Percentiles rank a stretch among this genome's conserved stretches.
Evolutionary conservation across 1,284 basidiomycete species (phyloP).

Genomic region (Entoloma clypeatum): DNA sequence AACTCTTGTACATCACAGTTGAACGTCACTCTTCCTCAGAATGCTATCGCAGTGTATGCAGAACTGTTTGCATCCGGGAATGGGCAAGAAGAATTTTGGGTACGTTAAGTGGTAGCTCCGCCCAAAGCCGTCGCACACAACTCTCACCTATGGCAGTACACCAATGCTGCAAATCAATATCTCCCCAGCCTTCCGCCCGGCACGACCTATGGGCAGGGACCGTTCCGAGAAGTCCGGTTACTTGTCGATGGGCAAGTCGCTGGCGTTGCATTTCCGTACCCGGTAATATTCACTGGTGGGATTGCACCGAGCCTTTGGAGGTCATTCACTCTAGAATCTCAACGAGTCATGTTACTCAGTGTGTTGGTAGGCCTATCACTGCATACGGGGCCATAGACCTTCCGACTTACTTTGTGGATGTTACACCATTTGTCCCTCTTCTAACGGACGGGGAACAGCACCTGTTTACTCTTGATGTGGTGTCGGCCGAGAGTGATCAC

Average conservation of each 20-base stretch:
- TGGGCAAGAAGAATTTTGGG: constrained; percentile 75
- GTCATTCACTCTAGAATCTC: constrained; percentile 27
- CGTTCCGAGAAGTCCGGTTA: constrained; percentile 77
- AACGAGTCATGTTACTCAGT: neutral
- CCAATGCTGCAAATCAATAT: constrained; percentile 63
- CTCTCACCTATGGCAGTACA: constrained; percentile 48
- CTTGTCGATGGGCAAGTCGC: constrained; percentile 73
- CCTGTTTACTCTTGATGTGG: constrained; percentile 66
- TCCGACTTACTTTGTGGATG: constrained; percentile 74
- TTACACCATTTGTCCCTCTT: constrained; percentile 74
- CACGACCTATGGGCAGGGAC: constrained; percentile 55
- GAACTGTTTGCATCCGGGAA: constrained; percentile 75
- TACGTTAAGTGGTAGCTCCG: constrained; percentile 26
- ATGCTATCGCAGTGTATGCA: constrained; percentile 64
- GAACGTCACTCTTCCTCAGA: constrained; percentile 65
- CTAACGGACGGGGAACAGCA: constrained; percentile 69
- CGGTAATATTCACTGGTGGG: constrained; percentile 80
- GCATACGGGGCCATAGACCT: constrained; percentile 77
- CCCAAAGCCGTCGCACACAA: constrained; percentile 2
- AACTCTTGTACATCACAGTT: constrained; percentile 37
- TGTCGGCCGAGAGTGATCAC: constrained; percentile 65
- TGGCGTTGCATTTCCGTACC: constrained; percentile 74
- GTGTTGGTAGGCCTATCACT: constrained; percentile 57
- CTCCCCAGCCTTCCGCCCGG: constrained; percentile 49
- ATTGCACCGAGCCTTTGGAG: constrained; percentile 72